A percentile compares a stretch with the other conserved stretches of the same genome.
Evolutionary conservation across 2,329 filamentous ascomycete species (phyloP).

Genomic region (Rhinocladiella similis): DNA sequence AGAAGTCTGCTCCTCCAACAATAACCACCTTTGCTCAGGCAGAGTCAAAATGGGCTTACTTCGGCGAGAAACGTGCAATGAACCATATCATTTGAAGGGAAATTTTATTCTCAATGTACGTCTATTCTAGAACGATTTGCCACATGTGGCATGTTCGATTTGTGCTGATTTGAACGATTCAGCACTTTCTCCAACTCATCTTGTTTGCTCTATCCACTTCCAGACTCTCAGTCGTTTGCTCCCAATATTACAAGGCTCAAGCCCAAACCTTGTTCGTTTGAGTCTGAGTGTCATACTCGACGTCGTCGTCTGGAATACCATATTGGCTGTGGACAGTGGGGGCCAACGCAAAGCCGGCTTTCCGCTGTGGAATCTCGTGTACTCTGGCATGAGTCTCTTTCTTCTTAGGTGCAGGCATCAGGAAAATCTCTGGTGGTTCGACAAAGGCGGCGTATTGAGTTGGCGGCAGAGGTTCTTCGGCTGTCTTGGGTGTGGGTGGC

Average conservation of each 20-base stretch:
- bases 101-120: neutral
- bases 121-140: too few relatives aligned
- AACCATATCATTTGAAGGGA: neutral
- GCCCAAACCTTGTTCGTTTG: conserved; percentile 1
- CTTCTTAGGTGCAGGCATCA: neutral
- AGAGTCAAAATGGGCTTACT: conserved; percentile 19
- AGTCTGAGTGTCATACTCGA: neutral
- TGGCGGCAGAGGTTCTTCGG: neutral
- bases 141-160: too few relatives aligned
- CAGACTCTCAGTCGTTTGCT: too few relatives aligned
- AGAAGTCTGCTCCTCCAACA: conserved; percentile 6
- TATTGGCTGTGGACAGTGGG: conserved; percentile 11
- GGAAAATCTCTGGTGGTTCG: neutral
- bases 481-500: too few relatives aligned
- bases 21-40: conserved; percentile 15
- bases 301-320: neutral
- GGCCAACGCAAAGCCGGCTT: neutral
- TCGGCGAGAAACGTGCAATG: conserved; percentile 13
- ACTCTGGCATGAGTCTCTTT: neutral
- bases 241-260: neutral
- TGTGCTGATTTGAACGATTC: neutral
- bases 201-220: neutral
- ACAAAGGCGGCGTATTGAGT: neutral
- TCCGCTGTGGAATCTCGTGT: neutral
- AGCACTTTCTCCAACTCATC: neutral